Evolutionary conservation across 2,329 filamentous ascomycete genomes (phyloP).

Genomic region (Aspergillus sp.): DNA sequence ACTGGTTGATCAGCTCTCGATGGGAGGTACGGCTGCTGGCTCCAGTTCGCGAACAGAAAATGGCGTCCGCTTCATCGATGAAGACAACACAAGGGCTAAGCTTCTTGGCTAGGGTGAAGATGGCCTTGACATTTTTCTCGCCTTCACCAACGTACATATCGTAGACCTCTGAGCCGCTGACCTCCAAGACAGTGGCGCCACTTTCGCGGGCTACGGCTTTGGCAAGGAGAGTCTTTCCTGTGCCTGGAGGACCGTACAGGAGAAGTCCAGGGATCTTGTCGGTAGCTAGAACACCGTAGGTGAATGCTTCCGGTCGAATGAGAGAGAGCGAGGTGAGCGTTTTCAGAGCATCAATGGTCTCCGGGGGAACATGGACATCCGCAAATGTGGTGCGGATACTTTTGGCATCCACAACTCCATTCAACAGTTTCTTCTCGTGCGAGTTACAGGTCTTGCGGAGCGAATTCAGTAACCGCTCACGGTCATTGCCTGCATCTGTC

Average conservation of each 20-base stretch:
- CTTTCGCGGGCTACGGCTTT: constrained; percentile 65
- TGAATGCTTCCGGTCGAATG: constrained; percentile 87
- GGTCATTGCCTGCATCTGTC: constrained; percentile 31
- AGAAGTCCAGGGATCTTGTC: constrained; percentile 89
- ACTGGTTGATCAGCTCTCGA: constrained; percentile 93
- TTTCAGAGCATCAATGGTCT: constrained; percentile 83
- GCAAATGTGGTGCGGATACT: constrained; percentile 84
- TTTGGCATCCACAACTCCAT: constrained; percentile 75
- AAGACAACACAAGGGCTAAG: constrained; percentile 91
- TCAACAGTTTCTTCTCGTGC: constrained; percentile 78
- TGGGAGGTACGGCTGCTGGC: constrained; percentile 67
- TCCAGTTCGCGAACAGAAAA: constrained; percentile 72
- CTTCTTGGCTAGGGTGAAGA: constrained; percentile 89
- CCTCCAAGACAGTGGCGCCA: constrained; percentile 71
- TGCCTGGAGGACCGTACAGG: constrained; percentile 77
- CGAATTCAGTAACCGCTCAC: constrained; percentile 45
- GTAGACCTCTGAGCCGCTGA: constrained; percentile 87
- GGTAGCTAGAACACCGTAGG: constrained; percentile 85
- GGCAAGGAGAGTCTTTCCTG: constrained; percentile 62
- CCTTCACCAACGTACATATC: constrained; percentile 96
- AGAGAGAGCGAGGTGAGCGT: constrained; percentile 85
- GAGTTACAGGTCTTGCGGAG: constrained; percentile 62
- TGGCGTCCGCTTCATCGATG: constrained; percentile 92
- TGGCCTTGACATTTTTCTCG: constrained; percentile 91
- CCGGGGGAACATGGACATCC: constrained; percentile 77